Percentiles rank a stretch among this genome's conserved stretches.
Conservation (phyloP, 2,329 filamentous ascomycete genomes). For the Fusarium longipes region DNA sequence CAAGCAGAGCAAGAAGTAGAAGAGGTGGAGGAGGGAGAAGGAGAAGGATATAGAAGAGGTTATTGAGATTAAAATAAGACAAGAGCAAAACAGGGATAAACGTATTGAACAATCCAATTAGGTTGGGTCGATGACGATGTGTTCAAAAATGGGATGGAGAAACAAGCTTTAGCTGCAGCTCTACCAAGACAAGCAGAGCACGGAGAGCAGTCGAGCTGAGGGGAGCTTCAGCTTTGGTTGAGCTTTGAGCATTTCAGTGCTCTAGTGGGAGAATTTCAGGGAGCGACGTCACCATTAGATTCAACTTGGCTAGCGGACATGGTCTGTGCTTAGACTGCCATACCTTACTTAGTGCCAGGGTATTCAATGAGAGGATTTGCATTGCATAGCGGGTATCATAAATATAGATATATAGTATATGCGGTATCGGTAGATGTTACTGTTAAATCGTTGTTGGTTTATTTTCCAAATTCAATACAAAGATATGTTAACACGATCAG, state of each 20-base stretch:
- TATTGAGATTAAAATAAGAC: constrained; percentile 7
- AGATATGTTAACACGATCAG: background rate
- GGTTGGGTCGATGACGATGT: constrained; percentile 37
- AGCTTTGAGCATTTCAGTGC: constrained; percentile 4
- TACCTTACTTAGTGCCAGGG: background rate
- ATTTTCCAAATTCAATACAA: background rate
- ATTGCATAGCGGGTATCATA: background rate
- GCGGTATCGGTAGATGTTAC: background rate
- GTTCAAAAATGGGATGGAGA: constrained; percentile 29
- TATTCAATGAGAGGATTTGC: background rate
- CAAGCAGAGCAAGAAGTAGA: background rate
- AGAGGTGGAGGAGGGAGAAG: background rate
- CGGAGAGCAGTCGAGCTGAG: constrained; percentile 3
- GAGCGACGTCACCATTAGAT: constrained; percentile 38
- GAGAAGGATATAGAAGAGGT: background rate
- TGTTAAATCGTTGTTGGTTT: background rate
- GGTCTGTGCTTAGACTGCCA: constrained; percentile 13
- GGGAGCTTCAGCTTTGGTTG: constrained; percentile 23
- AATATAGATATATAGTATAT: background rate
- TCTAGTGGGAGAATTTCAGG: constrained; percentile 11
- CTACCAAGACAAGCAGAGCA: background rate
- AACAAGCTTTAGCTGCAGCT: constrained; percentile 41
- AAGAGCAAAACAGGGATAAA: constrained; percentile 31
- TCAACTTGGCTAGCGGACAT: background rate
- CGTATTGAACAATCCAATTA: constrained; percentile 25